Conservation (phyloP, 106 monocot species). For the Apostasia ramifera region DNA sequence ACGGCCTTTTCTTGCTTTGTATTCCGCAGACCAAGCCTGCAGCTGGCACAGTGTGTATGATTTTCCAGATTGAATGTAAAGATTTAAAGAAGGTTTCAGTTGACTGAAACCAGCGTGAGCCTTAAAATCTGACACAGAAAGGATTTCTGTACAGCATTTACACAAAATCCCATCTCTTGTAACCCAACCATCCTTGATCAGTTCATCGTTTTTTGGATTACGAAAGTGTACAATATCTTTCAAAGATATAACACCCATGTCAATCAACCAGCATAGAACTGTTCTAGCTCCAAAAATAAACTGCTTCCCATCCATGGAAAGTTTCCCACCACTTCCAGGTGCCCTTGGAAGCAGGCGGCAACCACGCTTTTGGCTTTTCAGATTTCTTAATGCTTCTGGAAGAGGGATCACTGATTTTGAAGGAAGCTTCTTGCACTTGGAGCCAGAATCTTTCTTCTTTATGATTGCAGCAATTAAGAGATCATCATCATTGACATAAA, state of each 20-base stretch:
- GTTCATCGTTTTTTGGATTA: conserved; percentile 32
- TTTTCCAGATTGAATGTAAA: conserved; percentile 61
- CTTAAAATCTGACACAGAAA: conserved; percentile 69
- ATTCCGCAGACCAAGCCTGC: conserved; percentile 86
- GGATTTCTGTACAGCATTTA: conserved; percentile 55
- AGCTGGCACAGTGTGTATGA: conserved; percentile 63
- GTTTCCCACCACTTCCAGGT: conserved; percentile 37
- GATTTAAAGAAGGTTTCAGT: conserved; percentile 40
- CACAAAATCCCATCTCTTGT: conserved; percentile 70
- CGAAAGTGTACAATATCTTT: conserved; percentile 54
- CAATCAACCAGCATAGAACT: conserved; percentile 76
- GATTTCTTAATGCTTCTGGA: conserved; percentile 29
- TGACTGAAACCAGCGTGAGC: conserved; percentile 53
- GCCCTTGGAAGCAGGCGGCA: conserved; percentile 37
- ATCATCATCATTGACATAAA: conserved; percentile 70
- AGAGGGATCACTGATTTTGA: conserved; percentile 15
- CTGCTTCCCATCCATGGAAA: conserved; percentile 26
- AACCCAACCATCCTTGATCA: conserved; percentile 68
- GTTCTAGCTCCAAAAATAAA: conserved; percentile 45
- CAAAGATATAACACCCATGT: conserved; percentile 46
- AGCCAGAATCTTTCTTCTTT: conserved; percentile 49
- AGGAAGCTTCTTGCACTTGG: conserved; percentile 22
- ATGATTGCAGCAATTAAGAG: conserved; percentile 69
- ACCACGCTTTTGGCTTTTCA: conserved; percentile 26
- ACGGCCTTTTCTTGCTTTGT: conserved; percentile 45